Conservation (phyloP, 768 basidiomycete genomes). For the Cyclocybe cylindracea region DNA sequence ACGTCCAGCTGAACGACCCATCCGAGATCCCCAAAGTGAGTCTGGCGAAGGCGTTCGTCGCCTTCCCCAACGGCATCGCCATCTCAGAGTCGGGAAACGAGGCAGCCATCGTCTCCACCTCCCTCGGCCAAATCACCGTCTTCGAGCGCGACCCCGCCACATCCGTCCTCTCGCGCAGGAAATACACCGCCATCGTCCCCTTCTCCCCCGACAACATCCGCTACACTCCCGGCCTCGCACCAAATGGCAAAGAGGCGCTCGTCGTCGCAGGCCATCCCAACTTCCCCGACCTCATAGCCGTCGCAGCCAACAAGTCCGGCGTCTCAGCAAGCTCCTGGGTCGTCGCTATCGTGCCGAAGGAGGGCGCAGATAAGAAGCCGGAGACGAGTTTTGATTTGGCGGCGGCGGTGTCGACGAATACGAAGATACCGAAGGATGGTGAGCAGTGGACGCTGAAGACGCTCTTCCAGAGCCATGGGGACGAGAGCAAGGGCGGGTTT, state of each 20-base stretch:
- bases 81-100: slow-evolving; percentile 49
- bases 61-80: slow-evolving; percentile 73
- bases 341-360: slow-evolving; percentile 40
- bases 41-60: slow-evolving; percentile 46
- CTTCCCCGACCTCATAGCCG: slow-evolving; percentile 48
- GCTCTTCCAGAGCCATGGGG: slow-evolving; percentile 73
- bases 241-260: slow-evolving; percentile 31
- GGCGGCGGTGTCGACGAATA: slow-evolving; percentile 50
- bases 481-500: slow-evolving; percentile 41
- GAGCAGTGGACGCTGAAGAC: slow-evolving; percentile 50
- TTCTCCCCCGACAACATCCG: slow-evolving; percentile 65
- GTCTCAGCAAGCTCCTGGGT: slow-evolving; percentile 60
- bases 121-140: slow-evolving; percentile 45
- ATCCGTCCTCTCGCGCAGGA: slow-evolving; percentile 39
- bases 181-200: slow-evolving; percentile 47
- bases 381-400: slow-evolving; percentile 35
- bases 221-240: slow-evolving; percentile 44
- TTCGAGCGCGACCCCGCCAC: slow-evolving; percentile 50
- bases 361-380: slow-evolving; percentile 5
- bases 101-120: slow-evolving; percentile 60
- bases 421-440: slow-evolving; percentile 35
- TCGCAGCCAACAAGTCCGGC: slow-evolving; percentile 45
- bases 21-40: too few species aligned
- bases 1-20: slow-evolving; percentile 49
- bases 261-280: slow-evolving; percentile 70